Percentiles rank a stretch among this genome's conserved stretches.
These are phyloP conservation scores for Cyclotella choctawhatcheeana DNA, from an alignment of 108 stramenopile genomes.

Conservation along the genomic window DNA sequence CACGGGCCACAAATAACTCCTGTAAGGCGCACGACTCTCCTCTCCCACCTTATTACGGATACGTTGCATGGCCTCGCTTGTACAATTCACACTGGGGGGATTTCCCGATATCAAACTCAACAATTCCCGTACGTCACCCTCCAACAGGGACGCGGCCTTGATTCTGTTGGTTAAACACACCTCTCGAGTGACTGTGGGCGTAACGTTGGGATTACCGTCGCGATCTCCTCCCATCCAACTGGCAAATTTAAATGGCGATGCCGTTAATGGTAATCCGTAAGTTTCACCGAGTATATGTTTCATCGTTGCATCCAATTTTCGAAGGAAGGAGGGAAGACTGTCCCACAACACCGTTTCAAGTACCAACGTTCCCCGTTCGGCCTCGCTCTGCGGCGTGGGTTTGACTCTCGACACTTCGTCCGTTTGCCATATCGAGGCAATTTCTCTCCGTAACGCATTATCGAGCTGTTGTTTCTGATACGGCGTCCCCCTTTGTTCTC, in stretches of 20 bases:
- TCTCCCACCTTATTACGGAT: conserved; percentile 64
- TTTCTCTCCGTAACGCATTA: conserved; percentile 73
- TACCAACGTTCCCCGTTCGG: conserved; percentile 91
- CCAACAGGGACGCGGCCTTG: conserved; percentile 83
- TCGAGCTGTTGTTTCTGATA: conserved; percentile 64
- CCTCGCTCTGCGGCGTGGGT: conserved; percentile 93
- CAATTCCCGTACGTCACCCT: conserved; percentile 70
- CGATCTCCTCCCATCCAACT: conserved; percentile 99
- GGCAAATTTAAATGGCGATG: conserved; percentile 87
- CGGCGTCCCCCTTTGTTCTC: conserved; percentile 40
- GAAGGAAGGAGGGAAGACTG: conserved; percentile 84
- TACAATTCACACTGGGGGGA: conserved; percentile 31
- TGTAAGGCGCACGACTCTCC: conserved; percentile 72
- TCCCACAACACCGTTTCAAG: conserved; percentile 97
- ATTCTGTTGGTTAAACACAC: conserved; percentile 84
- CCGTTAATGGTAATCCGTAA: conserved; percentile 77
- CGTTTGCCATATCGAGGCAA: conserved; percentile 82
- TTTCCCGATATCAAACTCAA: conserved; percentile 60
- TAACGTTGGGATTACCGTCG: conserved; percentile 98
- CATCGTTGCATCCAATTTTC: conserved; percentile 89
- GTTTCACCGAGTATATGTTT: conserved; percentile 59
- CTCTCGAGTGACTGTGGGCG: conserved; percentile 88
- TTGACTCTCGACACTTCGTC: conserved; percentile 92
- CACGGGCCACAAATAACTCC: conserved; percentile 67
- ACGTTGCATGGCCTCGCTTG: conserved; percentile 31